phyloP scores from a whole-genome alignment of 208 protist species.

The Acanthamoeba culbertsoni region DNA sequence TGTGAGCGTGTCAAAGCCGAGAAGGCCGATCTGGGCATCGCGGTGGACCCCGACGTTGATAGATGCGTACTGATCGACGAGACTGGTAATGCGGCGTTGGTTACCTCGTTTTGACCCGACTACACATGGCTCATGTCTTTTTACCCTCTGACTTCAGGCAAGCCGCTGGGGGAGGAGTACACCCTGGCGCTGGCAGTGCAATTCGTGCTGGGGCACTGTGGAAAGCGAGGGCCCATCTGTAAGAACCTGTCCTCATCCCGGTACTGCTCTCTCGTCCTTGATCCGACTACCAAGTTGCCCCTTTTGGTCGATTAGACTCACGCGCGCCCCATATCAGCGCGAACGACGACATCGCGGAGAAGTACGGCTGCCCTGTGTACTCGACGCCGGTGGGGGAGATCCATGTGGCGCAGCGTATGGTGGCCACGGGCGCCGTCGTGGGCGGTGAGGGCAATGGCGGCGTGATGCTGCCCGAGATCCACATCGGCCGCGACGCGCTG shows the following conservation, averaged over 20 bases:
- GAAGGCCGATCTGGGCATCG: constrained; percentile 81
- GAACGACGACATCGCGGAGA: constrained; percentile 71
- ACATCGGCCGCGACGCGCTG: constrained; percentile 83
- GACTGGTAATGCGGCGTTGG: constrained; percentile 35
- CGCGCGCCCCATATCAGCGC: not conserved
- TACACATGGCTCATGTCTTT: not conserved
- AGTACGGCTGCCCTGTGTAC: constrained; percentile 65
- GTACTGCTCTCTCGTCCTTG: not conserved
- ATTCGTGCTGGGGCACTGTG: constrained; percentile 69
- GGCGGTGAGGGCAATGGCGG: constrained; percentile 87
- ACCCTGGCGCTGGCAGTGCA: constrained; percentile 82
- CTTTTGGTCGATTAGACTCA: not conserved
- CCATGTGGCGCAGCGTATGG: constrained; percentile 82
- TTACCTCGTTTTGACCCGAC: not conserved
- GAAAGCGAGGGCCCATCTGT: constrained; percentile 63
- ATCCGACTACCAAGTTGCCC: not conserved
- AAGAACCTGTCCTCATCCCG: constrained; percentile 83
- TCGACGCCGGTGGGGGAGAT: constrained; percentile 82
- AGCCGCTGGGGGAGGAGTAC: constrained; percentile 79
- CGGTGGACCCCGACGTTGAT: constrained; percentile 85
- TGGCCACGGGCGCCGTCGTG: constrained; percentile 64
- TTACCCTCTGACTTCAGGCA: not conserved
- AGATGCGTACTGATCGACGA: constrained; percentile 82
- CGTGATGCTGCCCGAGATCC: constrained; percentile 84
- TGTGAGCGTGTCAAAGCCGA: constrained; percentile 72